Base-by-base conservation (phyloP, 108 stramenopile genomes). In the Fragilaria crotonensis region DNA sequence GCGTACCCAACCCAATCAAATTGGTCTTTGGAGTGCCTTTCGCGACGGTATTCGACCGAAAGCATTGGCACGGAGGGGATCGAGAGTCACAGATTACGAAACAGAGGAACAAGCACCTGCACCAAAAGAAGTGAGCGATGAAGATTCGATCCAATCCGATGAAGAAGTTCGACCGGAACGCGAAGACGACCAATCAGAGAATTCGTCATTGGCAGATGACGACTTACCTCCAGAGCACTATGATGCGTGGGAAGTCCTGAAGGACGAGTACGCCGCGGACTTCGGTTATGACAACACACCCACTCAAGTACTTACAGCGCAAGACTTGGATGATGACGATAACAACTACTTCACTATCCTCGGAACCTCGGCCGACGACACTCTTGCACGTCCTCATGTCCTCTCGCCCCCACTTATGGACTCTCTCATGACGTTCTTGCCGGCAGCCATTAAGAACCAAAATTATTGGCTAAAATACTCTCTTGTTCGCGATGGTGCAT, bases 381-480 rank as follows among this genome's bases (percentile, higher is more conserved):
- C 27, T 1, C 17, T 54, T 0, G 76, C 74, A 46, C 73, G 70
- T 61, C 87, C 87, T 11, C 83, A 88, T 58, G 87, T 88, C 1
- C 33, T 84, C 46, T 71, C 76, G 2, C 87, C 87, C 7, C 87
- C 87, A 7, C 68, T 88, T 19, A 84, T 88, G 81, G 81, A 82
- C n/a, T 60, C 76, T 33, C 66, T 88, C 33, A 66, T 68, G 26
- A 80, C 70, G 45, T 79, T 80, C 64, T 28, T 88, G 5, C 87
- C 87, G 11, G 36, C 51, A 0, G 44, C 56, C 2, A 30, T 76
- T 14, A 52, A 73, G 1, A 65, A 68, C 4, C 45, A 72, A 44
- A 90, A 90, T 52, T 80, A 75, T 41, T 87, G 85, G 84, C 67
- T 90, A 5, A 90, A 83, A 63, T 90, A 83, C 52, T 80, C 78